These are phyloP conservation scores for Glycine tomentella DNA, from an alignment of 306 rosid genomes.

Conservation along the genomic window DNA sequence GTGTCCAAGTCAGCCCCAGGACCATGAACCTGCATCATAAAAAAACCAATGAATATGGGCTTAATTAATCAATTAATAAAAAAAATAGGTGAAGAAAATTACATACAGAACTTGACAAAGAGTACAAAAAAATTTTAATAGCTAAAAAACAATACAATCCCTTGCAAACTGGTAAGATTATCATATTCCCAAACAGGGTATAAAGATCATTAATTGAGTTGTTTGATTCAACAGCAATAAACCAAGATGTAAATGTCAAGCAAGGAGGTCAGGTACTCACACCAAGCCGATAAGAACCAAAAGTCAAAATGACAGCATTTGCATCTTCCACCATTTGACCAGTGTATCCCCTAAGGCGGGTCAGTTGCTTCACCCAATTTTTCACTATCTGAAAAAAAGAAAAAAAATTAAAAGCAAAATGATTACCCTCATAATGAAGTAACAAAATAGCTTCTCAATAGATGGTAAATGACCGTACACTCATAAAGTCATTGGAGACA, in stretches of 20 bases:
- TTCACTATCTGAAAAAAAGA: conserved; percentile 69
- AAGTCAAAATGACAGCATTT: conserved; percentile 71
- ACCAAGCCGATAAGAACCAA: conserved; percentile 77
- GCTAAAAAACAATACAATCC: neutral
- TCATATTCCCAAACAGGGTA: neutral
- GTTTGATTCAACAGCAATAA: conserved; percentile 3
- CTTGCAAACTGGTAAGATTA: neutral
- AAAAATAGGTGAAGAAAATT: too few relatives aligned
- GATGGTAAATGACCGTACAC: neutral
- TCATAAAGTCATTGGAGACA: neutral
- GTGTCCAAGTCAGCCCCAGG: conserved; percentile 95
- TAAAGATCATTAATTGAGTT: neutral
- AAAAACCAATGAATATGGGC: neutral
- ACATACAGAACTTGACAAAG: too few relatives aligned
- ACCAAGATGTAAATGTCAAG: neutral
- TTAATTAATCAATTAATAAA: too few relatives aligned
- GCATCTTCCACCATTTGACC: conserved; percentile 97
- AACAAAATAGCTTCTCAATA: neutral
- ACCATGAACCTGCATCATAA: conserved; percentile 69
- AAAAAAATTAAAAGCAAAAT: conserved; percentile 15
- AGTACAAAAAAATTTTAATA: neutral
- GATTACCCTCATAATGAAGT: neutral
- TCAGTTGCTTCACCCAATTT: conserved; percentile 85
- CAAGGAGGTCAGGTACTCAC: conserved; percentile 55
- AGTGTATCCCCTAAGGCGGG: conserved; percentile 77